Percentiles rank a stretch among this genome's conserved stretches.
These are phyloP conservation scores for Monosporascus sp. DNA, from an alignment of 2,329 filamentous ascomycete genomes.

Conservation along the genomic window DNA sequence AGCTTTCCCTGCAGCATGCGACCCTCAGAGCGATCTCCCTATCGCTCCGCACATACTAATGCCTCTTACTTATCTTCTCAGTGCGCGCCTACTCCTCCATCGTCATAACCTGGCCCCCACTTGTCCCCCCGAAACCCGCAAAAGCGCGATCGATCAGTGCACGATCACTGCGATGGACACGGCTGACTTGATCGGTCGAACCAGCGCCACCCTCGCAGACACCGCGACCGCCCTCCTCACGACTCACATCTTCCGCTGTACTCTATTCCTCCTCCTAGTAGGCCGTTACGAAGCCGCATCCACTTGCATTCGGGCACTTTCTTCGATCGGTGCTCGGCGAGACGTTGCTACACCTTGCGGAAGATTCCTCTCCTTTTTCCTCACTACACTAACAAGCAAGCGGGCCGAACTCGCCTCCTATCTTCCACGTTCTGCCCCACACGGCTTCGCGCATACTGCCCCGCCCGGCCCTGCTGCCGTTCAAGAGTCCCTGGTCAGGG, in stretches of 20 bases:
- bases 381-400: slow-evolving; percentile 57
- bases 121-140: slow-evolving; percentile 60
- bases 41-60: slow-evolving; percentile 71
- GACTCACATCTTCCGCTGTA: slow-evolving; percentile 81
- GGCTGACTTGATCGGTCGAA: slow-evolving; percentile 65
- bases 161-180: slow-evolving; percentile 72
- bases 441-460: slow-evolving; percentile 17
- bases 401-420: slow-evolving; percentile 38
- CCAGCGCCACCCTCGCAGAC: slow-evolving; percentile 54
- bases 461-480: slow-evolving; percentile 16
- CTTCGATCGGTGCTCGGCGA: slow-evolving; percentile 64
- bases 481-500: slow-evolving; percentile 42
- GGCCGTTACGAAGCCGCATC: slow-evolving; percentile 68
- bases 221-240: slow-evolving; percentile 71
- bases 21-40: slow-evolving; percentile 58
- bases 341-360: slow-evolving; percentile 75
- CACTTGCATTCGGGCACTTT: slow-evolving; percentile 65
- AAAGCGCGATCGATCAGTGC: slow-evolving; percentile 72
- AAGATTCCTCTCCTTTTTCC: slow-evolving; percentile 75
- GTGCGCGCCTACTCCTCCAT: slow-evolving; percentile 78
- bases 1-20: slow-evolving; percentile 70
- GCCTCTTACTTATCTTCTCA: slow-evolving; percentile 73
- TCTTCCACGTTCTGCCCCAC: slow-evolving; percentile 19
- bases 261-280: slow-evolving; percentile 71
- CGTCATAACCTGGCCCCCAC: slow-evolving; percentile 78